A percentile compares a stretch with the other conserved stretches of the same genome.
Evolutionary conservation across 192 early-diverging fungal species (phyloP).

Genomic region (Entomortierella lignicola): DNA sequence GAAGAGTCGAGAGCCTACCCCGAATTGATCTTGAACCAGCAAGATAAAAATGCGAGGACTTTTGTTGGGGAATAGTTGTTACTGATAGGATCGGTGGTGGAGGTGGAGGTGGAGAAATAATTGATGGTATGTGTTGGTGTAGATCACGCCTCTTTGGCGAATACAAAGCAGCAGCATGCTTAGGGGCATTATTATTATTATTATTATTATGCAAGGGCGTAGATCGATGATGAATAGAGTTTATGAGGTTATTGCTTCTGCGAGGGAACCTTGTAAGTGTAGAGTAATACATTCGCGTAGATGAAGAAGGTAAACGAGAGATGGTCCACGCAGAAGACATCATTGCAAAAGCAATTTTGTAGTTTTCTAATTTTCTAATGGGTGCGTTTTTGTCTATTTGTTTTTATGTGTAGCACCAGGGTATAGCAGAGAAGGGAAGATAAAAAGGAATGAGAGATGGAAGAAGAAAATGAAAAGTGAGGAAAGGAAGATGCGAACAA

Average conservation of each 20-base stretch:
- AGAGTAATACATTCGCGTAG: not conserved
- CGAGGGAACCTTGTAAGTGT: not conserved
- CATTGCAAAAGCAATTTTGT: not conserved
- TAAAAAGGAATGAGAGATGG: not conserved
- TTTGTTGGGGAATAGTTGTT: not conserved
- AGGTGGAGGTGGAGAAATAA: too few relatives aligned
- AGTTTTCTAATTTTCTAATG: not conserved
- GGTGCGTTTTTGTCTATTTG: too few relatives aligned
- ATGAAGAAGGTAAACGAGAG: not conserved
- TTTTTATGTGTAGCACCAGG: not conserved
- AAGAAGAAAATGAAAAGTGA: not conserved
- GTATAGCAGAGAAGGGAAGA: not conserved
- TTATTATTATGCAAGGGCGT: too few relatives aligned
- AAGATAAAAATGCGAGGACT: not conserved
- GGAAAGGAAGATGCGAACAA: too few relatives aligned
- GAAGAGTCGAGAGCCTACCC: not conserved
- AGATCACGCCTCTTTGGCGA: not conserved
- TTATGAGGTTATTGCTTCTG: slow-evolving; percentile 1
- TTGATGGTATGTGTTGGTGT: not conserved
- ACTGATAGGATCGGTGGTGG: not conserved
- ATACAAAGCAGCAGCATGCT: too few relatives aligned
- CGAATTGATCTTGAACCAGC: not conserved
- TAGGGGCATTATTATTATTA: too few relatives aligned
- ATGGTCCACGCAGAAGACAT: slow-evolving; percentile 10
- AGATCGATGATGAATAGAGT: not conserved